Evolutionary conservation across 2,329 filamentous ascomycete genomes (phyloP).

Genomic region (Chrysoporthe deuterocubensis): DNA sequence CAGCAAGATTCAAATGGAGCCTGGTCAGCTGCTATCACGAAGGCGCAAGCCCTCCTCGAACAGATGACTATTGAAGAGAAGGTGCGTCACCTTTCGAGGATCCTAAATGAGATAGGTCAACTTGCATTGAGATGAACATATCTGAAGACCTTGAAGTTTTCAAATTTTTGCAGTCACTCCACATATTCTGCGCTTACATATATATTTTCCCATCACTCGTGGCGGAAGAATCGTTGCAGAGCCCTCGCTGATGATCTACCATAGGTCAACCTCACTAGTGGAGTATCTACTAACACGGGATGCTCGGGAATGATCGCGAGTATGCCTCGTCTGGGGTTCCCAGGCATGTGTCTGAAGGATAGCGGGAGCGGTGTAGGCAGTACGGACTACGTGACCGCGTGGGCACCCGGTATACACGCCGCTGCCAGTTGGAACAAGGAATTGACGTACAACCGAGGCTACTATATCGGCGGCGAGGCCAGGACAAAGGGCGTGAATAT

Average conservation of each 20-base stretch:
- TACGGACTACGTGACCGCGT: conserved; percentile 69
- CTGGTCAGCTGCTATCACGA: conserved; percentile 67
- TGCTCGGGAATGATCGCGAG: conserved; percentile 49
- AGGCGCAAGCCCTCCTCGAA: conserved; percentile 68
- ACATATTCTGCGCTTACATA: too few species aligned
- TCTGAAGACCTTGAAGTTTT: too few species aligned
- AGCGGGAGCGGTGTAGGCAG: conserved; percentile 71
- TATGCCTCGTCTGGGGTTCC: conserved; percentile 60
- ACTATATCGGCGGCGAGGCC: conserved; percentile 74
- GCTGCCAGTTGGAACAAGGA: conserved; percentile 74
- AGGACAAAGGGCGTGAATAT: conserved; percentile 74
- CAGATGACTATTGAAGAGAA: conserved; percentile 71
- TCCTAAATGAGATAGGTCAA: not conserved
- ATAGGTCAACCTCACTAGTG: conserved; percentile 75
- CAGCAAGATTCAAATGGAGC: conserved; percentile 24
- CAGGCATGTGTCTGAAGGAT: conserved; percentile 69
- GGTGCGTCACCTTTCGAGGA: not conserved
- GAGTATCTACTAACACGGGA: conserved; percentile 52
- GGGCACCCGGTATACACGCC: conserved; percentile 71
- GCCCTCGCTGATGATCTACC: not conserved
- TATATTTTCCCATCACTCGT: not conserved
- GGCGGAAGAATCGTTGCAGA: not conserved
- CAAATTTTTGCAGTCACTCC: too few species aligned
- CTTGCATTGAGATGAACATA: not conserved
- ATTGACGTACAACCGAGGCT: conserved; percentile 68